Conservation (phyloP, 2,329 filamentous ascomycete genomes). For the Ascosphaera apis region DNA sequence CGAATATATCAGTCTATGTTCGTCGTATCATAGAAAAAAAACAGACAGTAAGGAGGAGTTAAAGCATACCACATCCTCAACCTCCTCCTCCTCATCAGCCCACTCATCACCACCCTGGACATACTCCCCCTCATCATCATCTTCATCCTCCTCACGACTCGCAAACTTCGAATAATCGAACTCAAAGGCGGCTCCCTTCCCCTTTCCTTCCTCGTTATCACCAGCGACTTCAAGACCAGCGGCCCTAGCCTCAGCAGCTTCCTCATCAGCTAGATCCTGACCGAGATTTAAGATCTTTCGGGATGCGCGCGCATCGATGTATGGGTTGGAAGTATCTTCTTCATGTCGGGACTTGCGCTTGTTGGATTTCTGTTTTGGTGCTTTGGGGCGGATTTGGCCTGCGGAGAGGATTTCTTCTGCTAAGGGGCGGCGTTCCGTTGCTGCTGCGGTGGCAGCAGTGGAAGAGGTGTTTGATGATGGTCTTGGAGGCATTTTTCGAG, state of each 20-base stretch:
- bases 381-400: constrained; percentile 48
- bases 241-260: constrained; percentile 28
- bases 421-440: constrained; percentile 47
- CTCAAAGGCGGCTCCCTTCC: constrained; percentile 44
- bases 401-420: constrained; percentile 63
- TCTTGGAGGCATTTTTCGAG: constrained; percentile 28
- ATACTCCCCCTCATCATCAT: constrained; percentile 30
- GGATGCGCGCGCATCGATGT: constrained; percentile 71
- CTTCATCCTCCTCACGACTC: constrained; percentile 25
- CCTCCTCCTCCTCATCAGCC: constrained; percentile 55
- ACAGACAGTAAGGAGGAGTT: not conserved
- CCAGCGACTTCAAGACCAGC: constrained; percentile 12
- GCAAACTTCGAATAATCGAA: constrained; percentile 51
- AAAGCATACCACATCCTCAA: constrained; percentile 21
- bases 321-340: constrained; percentile 40
- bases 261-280: constrained; percentile 69
- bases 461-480: not conserved
- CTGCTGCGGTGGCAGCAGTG: constrained; percentile 17
- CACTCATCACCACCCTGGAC: constrained; percentile 35
- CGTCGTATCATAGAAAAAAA: not conserved
- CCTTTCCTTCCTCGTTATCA: constrained; percentile 16
- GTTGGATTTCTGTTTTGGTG: constrained; percentile 30
- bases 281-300: constrained; percentile 75
- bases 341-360: constrained; percentile 34
- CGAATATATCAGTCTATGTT: not conserved